These are phyloP conservation scores for Diaporthe australafricana DNA, from an alignment of 2,329 filamentous ascomycete species.

Conservation along the genomic window DNA sequence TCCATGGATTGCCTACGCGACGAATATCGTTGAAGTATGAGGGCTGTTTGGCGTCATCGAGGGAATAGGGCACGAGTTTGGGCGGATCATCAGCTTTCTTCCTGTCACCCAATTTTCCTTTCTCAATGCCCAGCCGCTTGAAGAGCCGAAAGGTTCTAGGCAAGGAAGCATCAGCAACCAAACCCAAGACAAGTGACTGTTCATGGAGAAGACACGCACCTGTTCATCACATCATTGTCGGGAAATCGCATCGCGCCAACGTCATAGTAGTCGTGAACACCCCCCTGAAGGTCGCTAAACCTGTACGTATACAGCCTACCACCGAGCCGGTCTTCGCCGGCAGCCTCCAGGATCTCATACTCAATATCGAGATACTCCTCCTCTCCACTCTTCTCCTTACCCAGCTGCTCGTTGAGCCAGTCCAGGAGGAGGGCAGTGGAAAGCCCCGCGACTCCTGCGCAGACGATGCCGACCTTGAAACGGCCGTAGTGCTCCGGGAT, in stretches of 20 bases:
- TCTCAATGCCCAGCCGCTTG: not conserved
- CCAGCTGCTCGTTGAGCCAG: not conserved
- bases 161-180: not conserved
- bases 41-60: not conserved
- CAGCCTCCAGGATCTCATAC: constrained; percentile 2
- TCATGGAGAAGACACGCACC: not conserved
- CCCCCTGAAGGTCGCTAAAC: not conserved
- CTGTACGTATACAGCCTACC: not conserved
- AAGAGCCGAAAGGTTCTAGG: not conserved
- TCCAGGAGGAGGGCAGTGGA: not conserved
- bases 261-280: constrained; percentile 4
- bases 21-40: not conserved
- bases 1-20: not conserved
- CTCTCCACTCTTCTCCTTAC: not conserved
- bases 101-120: not conserved
- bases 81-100: not conserved
- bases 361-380: not conserved
- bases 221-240: not conserved
- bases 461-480: constrained; percentile 5
- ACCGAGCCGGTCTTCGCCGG: not conserved
- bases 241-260: not conserved
- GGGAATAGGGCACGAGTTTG: not conserved
- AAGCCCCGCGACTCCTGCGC: not conserved
- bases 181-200: not conserved
- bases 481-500: not conserved